Base-by-base conservation (phyloP, 805 yeast genomes). In the Sporopachydermia lactativora region DNA sequence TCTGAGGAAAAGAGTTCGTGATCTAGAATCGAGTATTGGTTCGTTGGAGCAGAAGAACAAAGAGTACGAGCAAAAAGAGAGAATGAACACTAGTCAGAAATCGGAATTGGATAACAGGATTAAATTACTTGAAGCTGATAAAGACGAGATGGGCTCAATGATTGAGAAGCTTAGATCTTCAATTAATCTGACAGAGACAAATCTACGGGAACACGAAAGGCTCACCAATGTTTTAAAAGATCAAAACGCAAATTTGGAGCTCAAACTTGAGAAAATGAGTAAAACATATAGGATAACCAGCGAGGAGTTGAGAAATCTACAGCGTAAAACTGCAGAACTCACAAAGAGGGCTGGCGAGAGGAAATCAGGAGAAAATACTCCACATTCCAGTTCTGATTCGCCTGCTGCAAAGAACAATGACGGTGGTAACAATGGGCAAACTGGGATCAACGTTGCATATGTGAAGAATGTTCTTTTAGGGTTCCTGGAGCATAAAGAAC, bases 401-500 rank as follows among this genome's bases (percentile, higher is more conserved):
- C 13, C 31, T 24, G 31, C n/a, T 24, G 31, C 13, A 8, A 24
- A 24, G 31, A 8, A 24, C 8, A n/a, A 8, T 24, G 31, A n/a
- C 8, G 31, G 31, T n/a, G 31, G 31, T 24, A 24, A 24, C 31
- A 8, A 8, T 8, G n/a, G n/a, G n/a, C 31, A 8, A 24, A n/a
- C 52, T 17, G 54, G 54, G 14, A 68, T 65, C 38, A 80, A 75
- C 49, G 66, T 79, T 15, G 83, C 94, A 8, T 89, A 89, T 54
- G 68, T 86, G 40, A 83, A 82, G 56, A 92, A 92, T 54, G 96
- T 89, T 2, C 58, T 89, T n/a, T 62, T 89, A 2, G 96, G 96
- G 2, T 92, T 81, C 55, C 59, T 92, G 41, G 96, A 88, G 52
- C 95, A 83, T 54, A 81, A 72, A 52, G 98, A 89, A n/a, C 96